phyloP scores from a whole-genome alignment of 768 basidiomycete genomes.

The Rhizopogon rudus region DNA sequence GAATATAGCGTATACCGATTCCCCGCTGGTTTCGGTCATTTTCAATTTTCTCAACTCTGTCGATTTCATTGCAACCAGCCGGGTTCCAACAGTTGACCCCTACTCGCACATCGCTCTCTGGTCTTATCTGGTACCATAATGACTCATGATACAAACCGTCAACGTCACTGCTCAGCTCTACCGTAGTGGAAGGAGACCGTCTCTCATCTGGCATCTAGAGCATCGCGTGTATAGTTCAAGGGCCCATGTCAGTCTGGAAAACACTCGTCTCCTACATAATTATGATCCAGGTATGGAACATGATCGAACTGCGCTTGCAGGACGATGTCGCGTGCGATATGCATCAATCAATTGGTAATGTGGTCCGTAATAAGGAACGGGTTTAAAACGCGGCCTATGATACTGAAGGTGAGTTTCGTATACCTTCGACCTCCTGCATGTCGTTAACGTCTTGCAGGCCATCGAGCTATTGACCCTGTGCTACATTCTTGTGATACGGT shows the following conservation, averaged over 20 bases:
- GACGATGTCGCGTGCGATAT: conserved; percentile 93
- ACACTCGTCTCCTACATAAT: conserved; percentile 79
- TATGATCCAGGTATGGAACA: conserved; percentile 59
- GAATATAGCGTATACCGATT: background rate
- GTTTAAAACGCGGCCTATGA: conserved; percentile 23
- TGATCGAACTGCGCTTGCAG: conserved; percentile 85
- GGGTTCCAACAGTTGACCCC: too few species aligned
- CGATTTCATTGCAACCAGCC: too few species aligned
- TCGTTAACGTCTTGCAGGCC: conserved; percentile 49
- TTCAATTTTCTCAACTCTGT: background rate
- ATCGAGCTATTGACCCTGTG: conserved; percentile 81
- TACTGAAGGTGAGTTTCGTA: conserved; percentile 67
- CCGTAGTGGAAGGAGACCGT: too few species aligned
- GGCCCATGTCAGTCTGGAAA: conserved; percentile 93
- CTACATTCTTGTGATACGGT: conserved; percentile 97
- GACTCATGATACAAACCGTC: too few species aligned
- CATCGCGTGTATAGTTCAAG: conserved; percentile 59
- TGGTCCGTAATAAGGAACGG: conserved; percentile 92
- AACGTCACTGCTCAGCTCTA: too few species aligned
- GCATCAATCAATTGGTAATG: conserved; percentile 86
- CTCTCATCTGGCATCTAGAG: conserved; percentile 43
- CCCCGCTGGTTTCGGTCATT: background rate
- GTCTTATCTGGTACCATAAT: conserved; percentile 12
- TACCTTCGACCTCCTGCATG: background rate
- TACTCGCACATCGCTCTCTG: too few species aligned